Conservation (phyloP, 352 stramenopile species). For the Phytophthora aleatoria region DNA sequence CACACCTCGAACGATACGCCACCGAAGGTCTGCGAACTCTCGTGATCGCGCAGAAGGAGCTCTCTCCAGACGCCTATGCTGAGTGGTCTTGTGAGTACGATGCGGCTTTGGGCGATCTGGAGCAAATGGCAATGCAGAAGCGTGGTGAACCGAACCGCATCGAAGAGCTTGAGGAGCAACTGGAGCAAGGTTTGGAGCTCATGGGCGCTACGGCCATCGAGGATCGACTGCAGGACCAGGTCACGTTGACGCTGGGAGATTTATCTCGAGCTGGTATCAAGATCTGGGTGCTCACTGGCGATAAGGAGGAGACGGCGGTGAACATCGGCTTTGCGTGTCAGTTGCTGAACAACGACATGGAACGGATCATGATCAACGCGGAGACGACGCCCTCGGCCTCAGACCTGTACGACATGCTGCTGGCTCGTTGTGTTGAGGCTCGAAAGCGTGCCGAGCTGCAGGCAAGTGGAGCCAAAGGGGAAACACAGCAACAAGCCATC, state of each 20-base stretch:
- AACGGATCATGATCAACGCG: slow-evolving; percentile 83
- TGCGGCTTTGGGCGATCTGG: slow-evolving; percentile 68
- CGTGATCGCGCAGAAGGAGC: slow-evolving; percentile 85
- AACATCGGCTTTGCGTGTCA: slow-evolving; percentile 97
- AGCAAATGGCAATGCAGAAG: slow-evolving; percentile 66
- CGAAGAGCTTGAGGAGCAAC: slow-evolving; percentile 82
- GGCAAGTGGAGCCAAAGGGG: slow-evolving; percentile 9
- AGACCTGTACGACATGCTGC: slow-evolving; percentile 66
- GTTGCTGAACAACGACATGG: slow-evolving; percentile 96
- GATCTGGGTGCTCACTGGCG: slow-evolving; percentile 87
- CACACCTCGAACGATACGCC: slow-evolving; percentile 86
- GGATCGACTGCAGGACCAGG: slow-evolving; percentile 79
- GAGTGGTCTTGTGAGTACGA: slow-evolving; percentile 84
- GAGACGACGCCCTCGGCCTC: slow-evolving; percentile 60
- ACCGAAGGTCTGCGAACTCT: slow-evolving; percentile 88
- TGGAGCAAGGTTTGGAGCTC: slow-evolving; percentile 76
- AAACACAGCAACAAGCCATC: slow-evolving; percentile 50
- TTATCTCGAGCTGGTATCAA: slow-evolving; percentile 79
- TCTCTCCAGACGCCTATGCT: slow-evolving; percentile 63
- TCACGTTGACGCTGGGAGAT: slow-evolving; percentile 78
- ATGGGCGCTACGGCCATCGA: slow-evolving; percentile 85
- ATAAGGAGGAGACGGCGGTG: slow-evolving; percentile 97
- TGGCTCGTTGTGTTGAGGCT: slow-evolving; percentile 48
- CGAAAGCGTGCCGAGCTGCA: slow-evolving; percentile 43
- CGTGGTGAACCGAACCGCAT: slow-evolving; percentile 67